Evolutionary conservation across 2,329 filamentous ascomycete genomes (phyloP).

Genomic region (Calonectria hongkongensis): DNA sequence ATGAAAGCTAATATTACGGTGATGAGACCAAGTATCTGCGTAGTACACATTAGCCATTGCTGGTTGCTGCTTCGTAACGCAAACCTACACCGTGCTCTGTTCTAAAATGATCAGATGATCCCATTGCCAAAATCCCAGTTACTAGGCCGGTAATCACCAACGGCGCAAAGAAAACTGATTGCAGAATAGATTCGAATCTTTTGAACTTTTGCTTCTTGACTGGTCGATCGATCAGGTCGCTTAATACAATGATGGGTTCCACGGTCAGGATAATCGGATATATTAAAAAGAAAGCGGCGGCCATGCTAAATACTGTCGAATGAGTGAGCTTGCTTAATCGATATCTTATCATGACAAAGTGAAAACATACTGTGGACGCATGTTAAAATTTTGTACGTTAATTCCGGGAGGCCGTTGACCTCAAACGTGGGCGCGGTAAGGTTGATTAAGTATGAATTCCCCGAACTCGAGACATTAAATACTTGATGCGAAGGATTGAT

Average conservation of each 20-base stretch:
- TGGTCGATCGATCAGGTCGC: conserved; percentile 17
- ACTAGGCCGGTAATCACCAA: conserved; percentile 17
- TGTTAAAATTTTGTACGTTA: neutral
- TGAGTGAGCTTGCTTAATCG: neutral
- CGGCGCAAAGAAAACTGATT: conserved; percentile 6
- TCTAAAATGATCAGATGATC: conserved; percentile 30
- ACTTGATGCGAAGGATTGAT: neutral
- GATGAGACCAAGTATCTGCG: conserved; percentile 22
- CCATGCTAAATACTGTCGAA: conserved; percentile 29
- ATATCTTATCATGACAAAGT: neutral
- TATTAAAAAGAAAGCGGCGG: conserved; percentile 25
- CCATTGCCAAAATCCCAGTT: conserved; percentile 24
- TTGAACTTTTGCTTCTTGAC: conserved; percentile 14
- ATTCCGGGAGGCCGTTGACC: conserved; percentile 14
- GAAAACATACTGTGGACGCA: conserved; percentile 17
- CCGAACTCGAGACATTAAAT: conserved; percentile 19
- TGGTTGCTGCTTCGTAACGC: neutral
- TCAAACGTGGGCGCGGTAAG: neutral
- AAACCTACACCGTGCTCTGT: conserved; percentile 27
- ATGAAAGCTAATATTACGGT: conserved; percentile 9
- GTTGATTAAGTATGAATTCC: conserved; percentile 13
- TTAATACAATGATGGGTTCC: neutral
- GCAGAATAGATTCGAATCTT: conserved; percentile 10
- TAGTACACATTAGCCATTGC: neutral
- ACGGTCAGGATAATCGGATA: conserved; percentile 15